Conservation (phyloP, 1,284 basidiomycete genomes). For the Waitea zeae region DNA sequence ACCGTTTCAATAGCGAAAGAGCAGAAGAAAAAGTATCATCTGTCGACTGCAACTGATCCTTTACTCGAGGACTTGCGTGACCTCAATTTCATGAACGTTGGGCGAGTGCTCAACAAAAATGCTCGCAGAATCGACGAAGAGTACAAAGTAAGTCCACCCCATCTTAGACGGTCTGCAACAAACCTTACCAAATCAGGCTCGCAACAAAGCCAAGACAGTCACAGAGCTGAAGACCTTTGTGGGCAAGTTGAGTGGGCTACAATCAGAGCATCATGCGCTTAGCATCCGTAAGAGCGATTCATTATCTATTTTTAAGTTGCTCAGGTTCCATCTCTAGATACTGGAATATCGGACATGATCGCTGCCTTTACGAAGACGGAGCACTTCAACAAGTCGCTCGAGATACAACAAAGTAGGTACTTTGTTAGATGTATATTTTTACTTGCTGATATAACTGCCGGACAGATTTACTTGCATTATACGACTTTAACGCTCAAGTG, state of each 20-base stretch:
- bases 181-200: too few relatives aligned
- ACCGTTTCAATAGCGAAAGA: constrained; percentile 43
- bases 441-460: background rate
- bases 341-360: constrained; percentile 82
- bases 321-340: constrained; percentile 72
- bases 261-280: constrained; percentile 81
- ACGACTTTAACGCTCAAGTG: constrained; percentile 65
- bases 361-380: constrained; percentile 77
- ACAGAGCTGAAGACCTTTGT: constrained; percentile 91
- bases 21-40: constrained; percentile 76
- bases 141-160: constrained; percentile 85
- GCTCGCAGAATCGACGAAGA: constrained; percentile 83
- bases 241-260: constrained; percentile 81
- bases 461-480: constrained; percentile 79
- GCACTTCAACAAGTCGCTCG: constrained; percentile 80
- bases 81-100: constrained; percentile 89
- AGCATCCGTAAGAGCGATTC: constrained; percentile 78
- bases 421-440: constrained; percentile 1
- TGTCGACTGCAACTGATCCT: constrained; percentile 65
- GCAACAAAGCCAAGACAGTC: constrained; percentile 78
- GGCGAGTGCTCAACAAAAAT: constrained; percentile 64
- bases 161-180: too few relatives aligned
- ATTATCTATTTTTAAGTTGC: too few relatives aligned
- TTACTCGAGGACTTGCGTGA: constrained; percentile 78
- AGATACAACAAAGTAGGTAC: constrained; percentile 84